Conservation (phyloP, 2,329 filamentous ascomycete genomes). For the Microthyrium microscopicum region DNA sequence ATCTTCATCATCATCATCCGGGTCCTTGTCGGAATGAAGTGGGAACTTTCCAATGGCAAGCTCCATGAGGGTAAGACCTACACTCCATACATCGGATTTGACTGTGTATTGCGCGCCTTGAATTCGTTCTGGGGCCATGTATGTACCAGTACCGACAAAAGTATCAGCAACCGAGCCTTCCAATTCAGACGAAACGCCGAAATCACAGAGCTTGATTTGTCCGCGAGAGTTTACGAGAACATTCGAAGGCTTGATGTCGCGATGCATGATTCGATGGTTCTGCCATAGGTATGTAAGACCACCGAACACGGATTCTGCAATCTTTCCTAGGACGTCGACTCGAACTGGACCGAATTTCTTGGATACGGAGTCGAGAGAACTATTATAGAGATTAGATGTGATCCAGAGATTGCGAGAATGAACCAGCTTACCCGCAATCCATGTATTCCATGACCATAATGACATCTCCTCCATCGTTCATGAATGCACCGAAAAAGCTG, state of each 20-base stretch:
- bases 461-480: constrained; percentile 92
- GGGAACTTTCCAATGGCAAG: constrained; percentile 94
- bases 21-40: constrained; percentile 64
- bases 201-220: constrained; percentile 94
- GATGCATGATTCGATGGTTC: constrained; percentile 95
- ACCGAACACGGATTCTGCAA: constrained; percentile 85
- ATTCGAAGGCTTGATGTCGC: constrained; percentile 97
- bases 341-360: constrained; percentile 88
- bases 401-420: constrained; percentile 1
- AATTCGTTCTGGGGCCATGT: constrained; percentile 97
- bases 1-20: constrained; percentile 46
- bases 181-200: constrained; percentile 93
- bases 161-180: constrained; percentile 97
- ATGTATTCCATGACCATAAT: constrained; percentile 99
- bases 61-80: constrained; percentile 90
- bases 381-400: constrained; percentile 22
- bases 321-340: constrained; percentile 93
- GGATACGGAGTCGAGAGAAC: constrained; percentile 82
- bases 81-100: constrained; percentile 98
- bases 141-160: constrained; percentile 95
- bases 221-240: constrained; percentile 90
- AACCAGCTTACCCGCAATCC: constrained; percentile 74
- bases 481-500: constrained; percentile 91
- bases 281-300: constrained; percentile 91
- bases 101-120: constrained; percentile 95